Conservation (phyloP, 306 rosid species). For the Pachyrhizus erosus region DNA sequence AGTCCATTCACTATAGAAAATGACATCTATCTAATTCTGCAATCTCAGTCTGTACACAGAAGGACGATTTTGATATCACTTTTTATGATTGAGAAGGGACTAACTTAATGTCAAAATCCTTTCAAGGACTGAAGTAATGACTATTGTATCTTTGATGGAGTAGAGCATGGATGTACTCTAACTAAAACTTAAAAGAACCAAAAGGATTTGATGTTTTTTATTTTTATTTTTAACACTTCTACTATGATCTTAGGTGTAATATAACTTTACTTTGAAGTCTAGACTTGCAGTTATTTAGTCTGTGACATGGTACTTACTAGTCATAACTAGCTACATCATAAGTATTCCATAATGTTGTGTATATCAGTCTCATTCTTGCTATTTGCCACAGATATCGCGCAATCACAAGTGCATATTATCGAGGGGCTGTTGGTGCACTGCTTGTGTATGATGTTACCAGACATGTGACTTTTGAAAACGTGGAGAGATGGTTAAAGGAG, state of each 20-base stretch:
- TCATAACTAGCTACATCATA: background rate
- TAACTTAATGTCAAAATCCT: constrained; percentile 9
- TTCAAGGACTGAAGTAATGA: background rate
- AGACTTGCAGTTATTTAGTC: background rate
- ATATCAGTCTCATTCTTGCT: constrained; percentile 38
- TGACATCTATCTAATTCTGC: constrained; percentile 8
- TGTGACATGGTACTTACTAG: background rate
- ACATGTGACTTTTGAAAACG: constrained; percentile 76
- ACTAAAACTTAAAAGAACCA: background rate
- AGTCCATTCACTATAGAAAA: background rate
- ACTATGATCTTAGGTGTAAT: background rate
- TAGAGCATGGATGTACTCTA: background rate
- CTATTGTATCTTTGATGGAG: constrained; percentile 1
- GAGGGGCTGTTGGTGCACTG: constrained; percentile 90
- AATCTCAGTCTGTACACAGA: background rate
- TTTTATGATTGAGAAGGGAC: constrained; percentile 15
- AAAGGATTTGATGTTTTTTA: background rate
- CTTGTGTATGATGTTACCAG: constrained; percentile 86
- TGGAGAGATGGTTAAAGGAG: constrained; percentile 89
- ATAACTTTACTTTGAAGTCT: background rate
- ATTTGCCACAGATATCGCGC: constrained; percentile 71
- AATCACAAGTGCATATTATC: constrained; percentile 80
- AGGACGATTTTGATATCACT: background rate
- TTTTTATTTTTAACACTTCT: background rate
- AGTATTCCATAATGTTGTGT: background rate